Conservation (phyloP, 2,329 filamentous ascomycete species). For the Colletotrichum somersetense region DNA sequence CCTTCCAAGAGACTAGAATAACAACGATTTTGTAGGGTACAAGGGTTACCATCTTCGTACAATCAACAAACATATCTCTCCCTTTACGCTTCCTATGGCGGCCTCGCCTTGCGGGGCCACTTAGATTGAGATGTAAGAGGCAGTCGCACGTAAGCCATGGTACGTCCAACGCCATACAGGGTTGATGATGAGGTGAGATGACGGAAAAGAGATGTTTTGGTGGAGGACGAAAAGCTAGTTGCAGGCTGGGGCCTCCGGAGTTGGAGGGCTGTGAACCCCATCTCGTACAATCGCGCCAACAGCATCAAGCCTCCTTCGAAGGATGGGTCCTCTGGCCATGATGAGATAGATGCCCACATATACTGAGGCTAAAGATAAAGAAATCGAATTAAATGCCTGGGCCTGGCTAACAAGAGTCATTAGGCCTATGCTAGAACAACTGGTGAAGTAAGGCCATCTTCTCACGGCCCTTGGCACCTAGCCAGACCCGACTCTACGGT, state of each 20-base stretch:
- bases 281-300: not conserved
- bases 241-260: conserved; percentile 1
- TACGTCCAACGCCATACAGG: conserved; percentile 30
- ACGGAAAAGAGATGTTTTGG: conserved; percentile 20
- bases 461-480: conserved; percentile 4
- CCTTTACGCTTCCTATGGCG: not conserved
- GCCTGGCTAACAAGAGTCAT: not conserved
- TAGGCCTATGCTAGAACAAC: not conserved
- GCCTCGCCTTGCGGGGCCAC: conserved; percentile 18
- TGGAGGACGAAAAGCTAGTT: not conserved
- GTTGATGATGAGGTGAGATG: conserved; percentile 41
- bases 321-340: not conserved
- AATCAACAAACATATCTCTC: not conserved
- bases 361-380: not conserved
- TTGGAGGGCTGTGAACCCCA: conserved; percentile 18
- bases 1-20: not conserved
- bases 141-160: conserved; percentile 19
- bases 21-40: not conserved
- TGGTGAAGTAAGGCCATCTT: conserved; percentile 5
- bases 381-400: not conserved
- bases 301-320: not conserved
- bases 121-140: conserved; percentile 18
- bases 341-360: too few species aligned
- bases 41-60: not conserved
- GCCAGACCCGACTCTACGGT: conserved; percentile 13